These are phyloP conservation scores for Tephrocybe sp. DNA, from an alignment of 768 basidiomycete genomes.

Conservation along the genomic window DNA sequence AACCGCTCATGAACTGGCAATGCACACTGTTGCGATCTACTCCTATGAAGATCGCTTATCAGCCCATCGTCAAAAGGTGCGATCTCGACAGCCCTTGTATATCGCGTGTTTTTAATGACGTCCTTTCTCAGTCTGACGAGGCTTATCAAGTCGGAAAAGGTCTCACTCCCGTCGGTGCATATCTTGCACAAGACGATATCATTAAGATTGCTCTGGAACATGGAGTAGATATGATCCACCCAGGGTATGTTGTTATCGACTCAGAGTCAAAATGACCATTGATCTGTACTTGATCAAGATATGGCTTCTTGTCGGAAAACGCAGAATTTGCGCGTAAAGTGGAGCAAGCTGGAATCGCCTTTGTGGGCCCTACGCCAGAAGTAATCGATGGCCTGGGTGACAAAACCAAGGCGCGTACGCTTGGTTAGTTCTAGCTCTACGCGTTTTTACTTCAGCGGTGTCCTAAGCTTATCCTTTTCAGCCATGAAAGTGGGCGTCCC, in stretches of 20 bases:
- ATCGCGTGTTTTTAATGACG: conserved; percentile 28
- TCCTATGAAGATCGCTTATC: conserved; percentile 95
- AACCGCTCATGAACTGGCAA: conserved; percentile 96
- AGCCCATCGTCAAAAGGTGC: conserved; percentile 95
- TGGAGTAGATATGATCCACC: conserved; percentile 99
- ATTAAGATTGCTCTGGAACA: conserved; percentile 96
- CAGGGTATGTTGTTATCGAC: conserved; percentile 57
- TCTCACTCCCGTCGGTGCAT: conserved; percentile 92
- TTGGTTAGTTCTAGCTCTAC: conserved; percentile 48
- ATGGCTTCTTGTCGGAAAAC: conserved; percentile 98
- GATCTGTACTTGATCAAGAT: conserved; percentile 44
- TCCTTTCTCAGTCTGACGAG: conserved; percentile 77
- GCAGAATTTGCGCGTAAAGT: conserved; percentile 97
- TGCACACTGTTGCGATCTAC: conserved; percentile 99
- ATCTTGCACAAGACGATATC: conserved; percentile 97
- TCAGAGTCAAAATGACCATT: background rate
- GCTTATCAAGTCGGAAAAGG: conserved; percentile 98
- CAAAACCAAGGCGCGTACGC: conserved; percentile 94
- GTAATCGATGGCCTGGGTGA: conserved; percentile 97
- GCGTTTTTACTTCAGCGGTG: conserved; percentile 3
- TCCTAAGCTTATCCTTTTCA: conserved; percentile 22
- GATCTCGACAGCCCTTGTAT: conserved; percentile 13
- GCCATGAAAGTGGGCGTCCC: conserved; percentile 92
- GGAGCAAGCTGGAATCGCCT: conserved; percentile 95
- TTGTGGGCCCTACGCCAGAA: conserved; percentile 93